Evolutionary conservation across 345 rosid species (phyloP).

Genomic region (Euphorbia tirucalli): DNA sequence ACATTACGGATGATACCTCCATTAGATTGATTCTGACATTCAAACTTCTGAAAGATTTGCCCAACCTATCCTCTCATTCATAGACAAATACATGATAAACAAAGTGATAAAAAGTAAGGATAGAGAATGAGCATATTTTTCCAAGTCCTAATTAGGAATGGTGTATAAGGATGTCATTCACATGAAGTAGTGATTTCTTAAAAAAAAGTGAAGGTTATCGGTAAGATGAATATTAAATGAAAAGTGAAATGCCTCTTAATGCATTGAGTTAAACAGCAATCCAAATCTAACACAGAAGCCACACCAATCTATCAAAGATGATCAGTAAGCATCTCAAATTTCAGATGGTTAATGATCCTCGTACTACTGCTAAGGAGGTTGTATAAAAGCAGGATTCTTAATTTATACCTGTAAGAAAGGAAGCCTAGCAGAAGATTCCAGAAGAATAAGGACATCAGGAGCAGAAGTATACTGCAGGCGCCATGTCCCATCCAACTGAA

Average conservation of each 20-base stretch:
- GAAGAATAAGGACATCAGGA: conserved; percentile 73
- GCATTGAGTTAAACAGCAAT: neutral
- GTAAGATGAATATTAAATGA: neutral
- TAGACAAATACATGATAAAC: conserved; percentile 4
- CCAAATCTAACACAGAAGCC: neutral
- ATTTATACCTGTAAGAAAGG: conserved; percentile 71
- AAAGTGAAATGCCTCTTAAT: neutral
- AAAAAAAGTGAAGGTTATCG: too few relatives aligned
- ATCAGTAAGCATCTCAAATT: neutral
- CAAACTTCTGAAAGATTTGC: conserved; percentile 79
- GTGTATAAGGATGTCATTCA: neutral
- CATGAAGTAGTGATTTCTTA: too few relatives aligned
- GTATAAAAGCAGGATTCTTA: neutral
- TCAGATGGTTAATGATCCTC: neutral
- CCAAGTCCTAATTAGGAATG: neutral
- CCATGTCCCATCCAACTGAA: conserved; percentile 88
- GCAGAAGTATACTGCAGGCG: conserved; percentile 93
- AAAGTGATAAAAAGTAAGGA: neutral
- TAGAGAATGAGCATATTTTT: conserved; percentile 1
- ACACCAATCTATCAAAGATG: too few relatives aligned
- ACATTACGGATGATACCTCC: conserved; percentile 74
- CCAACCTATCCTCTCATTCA: conserved; percentile 54
- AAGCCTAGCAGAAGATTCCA: conserved; percentile 81
- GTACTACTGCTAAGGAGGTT: neutral
- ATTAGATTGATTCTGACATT: conserved; percentile 49